Evolutionary conservation across 805 yeast species (phyloP), one percentile per base, ranked within the genome.

Genomic region (Starmerella riodocensis): DNA sequence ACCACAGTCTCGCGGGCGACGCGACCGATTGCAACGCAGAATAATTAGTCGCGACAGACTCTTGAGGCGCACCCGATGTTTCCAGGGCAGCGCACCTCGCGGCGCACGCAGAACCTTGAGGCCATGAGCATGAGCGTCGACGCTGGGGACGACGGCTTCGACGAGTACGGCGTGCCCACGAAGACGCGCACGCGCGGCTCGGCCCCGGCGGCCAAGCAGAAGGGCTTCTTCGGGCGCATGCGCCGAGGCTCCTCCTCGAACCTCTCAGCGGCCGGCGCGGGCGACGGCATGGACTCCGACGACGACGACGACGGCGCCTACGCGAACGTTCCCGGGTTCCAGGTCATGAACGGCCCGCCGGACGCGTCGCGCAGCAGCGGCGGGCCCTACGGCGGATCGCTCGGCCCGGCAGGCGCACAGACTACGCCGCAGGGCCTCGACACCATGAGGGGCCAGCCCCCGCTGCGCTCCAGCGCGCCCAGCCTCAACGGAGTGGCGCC

Each of bases 151-250:
- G 46, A 34, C 25, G 47, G 42, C 9, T 51, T 32, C 37, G 56
- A 52, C 45, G 53, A 43, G 24, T 51, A 36, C 33, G 56, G 56
- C 14, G 34, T 52, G 42, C 55, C 56, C 9, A 23, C 36, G 16
- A 14, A 29, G 25, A 36, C 7, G 12, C 22, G 27, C 22, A 18
- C 18, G 4, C 41, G 37, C 14, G 36, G 26, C 14, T 36, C 40
- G 13, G 32, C 39, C 33, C 23, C 38, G 29, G 16, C 25, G 14
- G 28, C 24, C 21, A 38, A 36, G 12, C 35, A 35, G 11, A 29
- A 40, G 17, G 52, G 53, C 9, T 31, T 55, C 24, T 41, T 54
- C 36, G 44, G 42, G 28, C 43, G 56, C 43, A 37, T 47, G 25
- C 36, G 46, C 13, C 41, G 45, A 17, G 45, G 44, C 33, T 34